These are phyloP conservation scores for Maudiozyma serrabonitensis DNA, from an alignment of 805 yeast species.

Conservation along the genomic window DNA sequence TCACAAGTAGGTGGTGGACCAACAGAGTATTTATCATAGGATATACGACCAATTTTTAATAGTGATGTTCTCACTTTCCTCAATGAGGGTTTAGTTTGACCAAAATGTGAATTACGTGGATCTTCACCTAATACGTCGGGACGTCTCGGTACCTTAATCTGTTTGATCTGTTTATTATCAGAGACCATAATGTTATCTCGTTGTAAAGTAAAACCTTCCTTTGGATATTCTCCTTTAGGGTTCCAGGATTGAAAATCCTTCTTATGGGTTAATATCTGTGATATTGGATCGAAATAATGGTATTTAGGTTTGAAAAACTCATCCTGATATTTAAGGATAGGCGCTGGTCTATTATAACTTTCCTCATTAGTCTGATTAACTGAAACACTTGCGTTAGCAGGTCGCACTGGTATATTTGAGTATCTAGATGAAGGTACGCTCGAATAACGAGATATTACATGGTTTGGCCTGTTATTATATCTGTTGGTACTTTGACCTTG, in stretches of 20 bases:
- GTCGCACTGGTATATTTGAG: background rate
- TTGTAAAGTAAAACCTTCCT: conserved; percentile 16
- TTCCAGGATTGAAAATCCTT: conserved; percentile 21
- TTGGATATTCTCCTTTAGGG: conserved; percentile 11
- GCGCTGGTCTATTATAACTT: conserved; percentile 13
- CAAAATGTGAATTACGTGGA: conserved; percentile 14
- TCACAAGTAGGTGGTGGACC: conserved; percentile 69
- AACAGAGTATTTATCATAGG: conserved; percentile 61
- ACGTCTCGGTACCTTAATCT: conserved; percentile 14
- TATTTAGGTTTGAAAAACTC: conserved; percentile 18
- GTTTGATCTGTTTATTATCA: conserved; percentile 3
- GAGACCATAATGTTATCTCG: conserved; percentile 10
- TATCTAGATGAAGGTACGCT: background rate
- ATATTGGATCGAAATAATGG: conserved; percentile 24
- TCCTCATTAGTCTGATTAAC: background rate
- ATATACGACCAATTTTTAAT: conserved; percentile 21
- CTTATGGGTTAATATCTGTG: conserved; percentile 13
- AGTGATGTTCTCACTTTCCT: conserved; percentile 13
- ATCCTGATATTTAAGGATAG: conserved; percentile 15
- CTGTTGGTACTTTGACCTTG: background rate
- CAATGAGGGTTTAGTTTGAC: conserved; percentile 1
- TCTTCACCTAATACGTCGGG: conserved; percentile 15
- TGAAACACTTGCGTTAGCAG: background rate
- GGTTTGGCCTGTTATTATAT: background rate
- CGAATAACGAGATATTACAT: background rate